Base-by-base conservation (phyloP, 2,329 filamentous ascomycete species). In the Fusarium musae region DNA sequence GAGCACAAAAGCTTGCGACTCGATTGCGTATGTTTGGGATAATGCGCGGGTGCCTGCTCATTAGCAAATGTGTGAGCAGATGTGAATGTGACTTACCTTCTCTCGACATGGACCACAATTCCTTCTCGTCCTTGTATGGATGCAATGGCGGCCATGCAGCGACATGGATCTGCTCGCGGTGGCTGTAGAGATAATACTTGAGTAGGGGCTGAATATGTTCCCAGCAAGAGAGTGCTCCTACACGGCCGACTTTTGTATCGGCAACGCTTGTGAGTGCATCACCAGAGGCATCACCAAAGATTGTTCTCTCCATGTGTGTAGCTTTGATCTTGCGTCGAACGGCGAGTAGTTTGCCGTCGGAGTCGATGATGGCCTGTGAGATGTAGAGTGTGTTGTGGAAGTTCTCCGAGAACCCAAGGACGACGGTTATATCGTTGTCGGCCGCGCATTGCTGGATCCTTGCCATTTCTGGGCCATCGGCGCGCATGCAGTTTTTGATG, bases 241-340 rank as follows among this genome's bases (percentile, higher is more conserved):
- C 79, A 4, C 47, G 47, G 5, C 56, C 63, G 0, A 57, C 6
- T 2, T 17, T 15, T 6, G 56, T 61, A 2, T 69, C 42, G 0
- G 30, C 63, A 9, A 68, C 63, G 6, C 57, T 68, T 0, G 43
- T 56, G 5, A 69, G 57, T 5, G 56, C 50, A 30, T 68, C 47
- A 1, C 56, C 66, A 4, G 63, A 62, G 9, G 56, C 47, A 57
- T 88, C 86, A 1, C 86, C 86, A 46, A 84, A 88, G 23, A 87
- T 71, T 6, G 84, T 85, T 1, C 85, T 81, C 78, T 88, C 86
- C 78, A 88, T 83, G 59, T 88, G 85, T 0, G 85, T 88, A 0
- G 86, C 82, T 73, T 88, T 88, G 67, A 87, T 79, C 78, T 88
- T 88, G 7, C 84, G 82, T 6, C 85, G 83, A 43, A 82, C 78